A percentile compares a stretch with the other conserved stretches of the same genome.
These are phyloP conservation scores for Myrmaecium sp. DNA, from an alignment of 2,329 filamentous ascomycete genomes.

Conservation along the genomic window DNA sequence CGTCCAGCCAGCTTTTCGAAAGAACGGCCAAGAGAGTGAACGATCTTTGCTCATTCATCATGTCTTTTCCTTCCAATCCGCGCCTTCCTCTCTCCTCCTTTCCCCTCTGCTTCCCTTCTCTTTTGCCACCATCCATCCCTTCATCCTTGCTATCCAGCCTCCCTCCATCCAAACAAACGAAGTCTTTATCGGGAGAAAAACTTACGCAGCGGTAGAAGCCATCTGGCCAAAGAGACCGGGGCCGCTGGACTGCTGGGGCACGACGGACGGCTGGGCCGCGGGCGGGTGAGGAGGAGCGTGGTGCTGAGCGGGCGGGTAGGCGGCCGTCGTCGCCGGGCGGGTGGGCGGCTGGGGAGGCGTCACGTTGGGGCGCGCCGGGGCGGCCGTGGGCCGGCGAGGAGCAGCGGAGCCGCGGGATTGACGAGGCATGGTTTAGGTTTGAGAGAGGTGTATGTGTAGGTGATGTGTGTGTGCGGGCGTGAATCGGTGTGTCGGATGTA, in stretches of 20 bases:
- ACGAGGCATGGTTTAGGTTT: constrained; percentile 31
- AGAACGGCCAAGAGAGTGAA: too few species aligned
- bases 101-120: neutral
- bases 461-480: too few species aligned
- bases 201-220: constrained; percentile 94
- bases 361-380: constrained; percentile 42
- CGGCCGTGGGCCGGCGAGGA: constrained; percentile 23
- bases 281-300: constrained; percentile 35
- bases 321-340: constrained; percentile 53
- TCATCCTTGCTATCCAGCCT: neutral
- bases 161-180: neutral
- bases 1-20: too few species aligned
- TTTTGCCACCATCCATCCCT: neutral
- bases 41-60: too few species aligned
- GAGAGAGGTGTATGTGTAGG: too few species aligned
- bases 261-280: constrained; percentile 19
- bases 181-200: constrained; percentile 18
- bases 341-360: constrained; percentile 36
- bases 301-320: constrained; percentile 27
- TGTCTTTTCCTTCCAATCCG: neutral
- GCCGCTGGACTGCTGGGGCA: constrained; percentile 38
- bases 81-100: neutral
- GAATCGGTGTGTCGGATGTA: too few species aligned
- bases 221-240: constrained; percentile 90
- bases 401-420: constrained; percentile 29